phyloP scores from a whole-genome alignment of 2,329 filamentous ascomycete species.

The Epichloe festucae region DNA sequence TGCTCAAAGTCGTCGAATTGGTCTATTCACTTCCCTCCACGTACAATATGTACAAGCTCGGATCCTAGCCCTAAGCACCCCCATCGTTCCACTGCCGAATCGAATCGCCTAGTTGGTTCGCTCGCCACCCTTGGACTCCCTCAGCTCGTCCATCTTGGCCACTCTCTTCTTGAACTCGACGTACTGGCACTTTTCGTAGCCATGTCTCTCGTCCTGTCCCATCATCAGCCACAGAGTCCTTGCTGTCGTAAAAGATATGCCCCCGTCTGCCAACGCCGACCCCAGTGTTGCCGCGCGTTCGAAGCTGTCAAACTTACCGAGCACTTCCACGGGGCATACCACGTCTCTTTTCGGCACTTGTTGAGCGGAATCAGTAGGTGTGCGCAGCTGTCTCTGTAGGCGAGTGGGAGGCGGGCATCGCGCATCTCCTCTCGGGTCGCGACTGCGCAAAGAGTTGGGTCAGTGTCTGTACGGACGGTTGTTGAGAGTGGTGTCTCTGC shows the following conservation, averaged over 20 bases:
- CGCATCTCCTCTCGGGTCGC: slow-evolving; percentile 89
- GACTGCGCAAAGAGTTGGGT: slow-evolving; percentile 29
- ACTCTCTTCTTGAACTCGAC: slow-evolving; percentile 97
- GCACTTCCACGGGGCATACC: slow-evolving; percentile 96
- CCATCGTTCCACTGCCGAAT: not conserved
- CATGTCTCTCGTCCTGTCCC: slow-evolving; percentile 78
- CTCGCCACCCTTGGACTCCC: slow-evolving; percentile 69
- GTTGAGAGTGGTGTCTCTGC: slow-evolving; percentile 8
- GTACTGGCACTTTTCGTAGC: slow-evolving; percentile 99
- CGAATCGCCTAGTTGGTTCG: slow-evolving; percentile 59
- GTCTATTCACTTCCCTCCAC: not conserved
- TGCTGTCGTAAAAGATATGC: too few relatives aligned
- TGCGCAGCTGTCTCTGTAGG: slow-evolving; percentile 92
- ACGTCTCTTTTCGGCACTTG: slow-evolving; percentile 81
- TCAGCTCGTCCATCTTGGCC: slow-evolving; percentile 94
- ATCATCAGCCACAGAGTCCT: slow-evolving; percentile 2
- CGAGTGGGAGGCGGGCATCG: slow-evolving; percentile 72
- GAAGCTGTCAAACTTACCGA: slow-evolving; percentile 47
- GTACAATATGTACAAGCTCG: slow-evolving; percentile 3
- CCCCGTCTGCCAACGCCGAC: not conserved
- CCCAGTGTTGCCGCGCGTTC: not conserved
- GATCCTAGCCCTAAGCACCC: not conserved
- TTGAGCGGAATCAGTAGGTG: slow-evolving; percentile 92
- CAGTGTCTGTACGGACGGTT: not conserved
- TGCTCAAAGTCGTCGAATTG: too few relatives aligned